Percentiles rank a stretch among this genome's conserved stretches.
Evolutionary conservation across 805 yeast species (phyloP).

Genomic region (Debaryomyces maramus): DNA sequence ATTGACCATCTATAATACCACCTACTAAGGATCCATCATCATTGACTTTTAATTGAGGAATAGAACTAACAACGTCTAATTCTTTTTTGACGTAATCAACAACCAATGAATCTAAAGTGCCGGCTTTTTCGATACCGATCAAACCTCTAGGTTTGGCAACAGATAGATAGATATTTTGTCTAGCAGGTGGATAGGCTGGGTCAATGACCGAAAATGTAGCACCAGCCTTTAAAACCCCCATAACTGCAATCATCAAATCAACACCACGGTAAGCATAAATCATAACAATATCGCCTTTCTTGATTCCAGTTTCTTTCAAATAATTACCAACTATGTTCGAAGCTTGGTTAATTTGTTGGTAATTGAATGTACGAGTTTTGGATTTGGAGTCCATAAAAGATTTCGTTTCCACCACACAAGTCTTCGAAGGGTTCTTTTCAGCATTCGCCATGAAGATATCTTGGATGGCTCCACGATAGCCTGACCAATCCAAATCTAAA

Average conservation of each 20-base stretch:
- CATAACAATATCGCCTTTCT: slow-evolving; percentile 94
- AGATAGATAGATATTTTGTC: slow-evolving; percentile 89
- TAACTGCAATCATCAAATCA: slow-evolving; percentile 92
- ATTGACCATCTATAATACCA: slow-evolving; percentile 37
- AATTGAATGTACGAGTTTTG: slow-evolving; percentile 72
- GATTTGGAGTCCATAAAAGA: slow-evolving; percentile 55
- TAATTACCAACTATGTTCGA: slow-evolving; percentile 92
- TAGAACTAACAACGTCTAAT: slow-evolving; percentile 65
- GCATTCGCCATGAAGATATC: slow-evolving; percentile 93
- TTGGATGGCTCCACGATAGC: slow-evolving; percentile 92
- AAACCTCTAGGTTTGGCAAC: slow-evolving; percentile 94
- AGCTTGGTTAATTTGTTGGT: slow-evolving; percentile 86
- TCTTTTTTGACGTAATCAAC: slow-evolving; percentile 74
- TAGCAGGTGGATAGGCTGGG: slow-evolving; percentile 98
- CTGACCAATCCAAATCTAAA: slow-evolving; percentile 81
- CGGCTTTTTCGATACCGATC: slow-evolving; percentile 89
- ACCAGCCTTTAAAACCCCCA: slow-evolving; percentile 98
- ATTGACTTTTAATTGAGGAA: slow-evolving; percentile 75
- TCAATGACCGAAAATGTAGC: slow-evolving; percentile 98
- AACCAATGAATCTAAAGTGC: slow-evolving; percentile 73
- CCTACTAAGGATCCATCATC: slow-evolving; percentile 75
- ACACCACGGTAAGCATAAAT: slow-evolving; percentile 98
- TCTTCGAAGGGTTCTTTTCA: slow-evolving; percentile 74
- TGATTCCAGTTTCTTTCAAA: slow-evolving; percentile 75
- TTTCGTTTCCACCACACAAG: slow-evolving; percentile 91